These are phyloP conservation scores for Fusarium xylarioides DNA, from an alignment of 2,329 filamentous ascomycete species.

Conservation along the genomic window DNA sequence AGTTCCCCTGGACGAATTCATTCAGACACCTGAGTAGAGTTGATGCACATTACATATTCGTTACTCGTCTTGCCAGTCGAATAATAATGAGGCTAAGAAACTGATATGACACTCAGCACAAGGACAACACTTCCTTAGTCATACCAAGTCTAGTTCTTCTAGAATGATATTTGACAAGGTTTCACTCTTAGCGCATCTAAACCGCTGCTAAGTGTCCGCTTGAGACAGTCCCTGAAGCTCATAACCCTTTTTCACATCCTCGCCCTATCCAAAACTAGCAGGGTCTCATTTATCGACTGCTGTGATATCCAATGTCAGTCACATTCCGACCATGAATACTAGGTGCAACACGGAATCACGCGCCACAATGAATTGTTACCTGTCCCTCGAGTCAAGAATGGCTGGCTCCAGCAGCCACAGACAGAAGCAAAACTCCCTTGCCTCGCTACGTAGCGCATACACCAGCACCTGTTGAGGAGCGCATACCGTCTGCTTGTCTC, in stretches of 20 bases:
- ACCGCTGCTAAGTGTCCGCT: neutral
- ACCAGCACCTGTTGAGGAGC: constrained; percentile 7
- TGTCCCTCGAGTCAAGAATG: constrained; percentile 23
- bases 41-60: neutral
- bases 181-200: constrained; percentile 12
- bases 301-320: constrained; percentile 20
- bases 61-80: neutral
- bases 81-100: neutral
- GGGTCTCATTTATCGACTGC: constrained; percentile 13
- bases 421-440: constrained; percentile 24
- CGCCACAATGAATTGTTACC: constrained; percentile 21
- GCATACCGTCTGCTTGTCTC: constrained; percentile 28
- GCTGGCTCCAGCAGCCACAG: constrained; percentile 13
- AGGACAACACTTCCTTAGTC: neutral
- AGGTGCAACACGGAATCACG: constrained; percentile 8
- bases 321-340: constrained; percentile 26
- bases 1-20: neutral
- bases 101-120: neutral
- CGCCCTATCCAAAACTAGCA: neutral
- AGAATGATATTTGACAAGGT: constrained; percentile 20
- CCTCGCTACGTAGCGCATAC: constrained; percentile 13
- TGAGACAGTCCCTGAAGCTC: constrained; percentile 12
- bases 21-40: neutral
- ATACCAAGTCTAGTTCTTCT: constrained; percentile 13
- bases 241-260: neutral